phyloP scores from a whole-genome alignment of 495 filamentous ascomycete species.

The Trichodelitschia bisporula region DNA sequence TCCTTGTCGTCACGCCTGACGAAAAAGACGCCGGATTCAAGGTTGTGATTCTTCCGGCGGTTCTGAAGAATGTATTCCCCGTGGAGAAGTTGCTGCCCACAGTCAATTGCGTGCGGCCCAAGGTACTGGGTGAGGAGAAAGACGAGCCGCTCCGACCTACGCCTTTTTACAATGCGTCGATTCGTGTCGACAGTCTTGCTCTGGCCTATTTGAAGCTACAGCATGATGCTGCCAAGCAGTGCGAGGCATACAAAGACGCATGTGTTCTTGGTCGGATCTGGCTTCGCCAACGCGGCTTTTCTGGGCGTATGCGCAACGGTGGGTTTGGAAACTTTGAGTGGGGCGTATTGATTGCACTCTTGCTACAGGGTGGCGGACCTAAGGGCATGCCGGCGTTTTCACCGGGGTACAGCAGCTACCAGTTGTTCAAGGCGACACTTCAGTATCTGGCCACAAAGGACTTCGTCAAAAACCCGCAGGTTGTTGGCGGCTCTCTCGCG shows the following conservation, averaged over 20 bases:
- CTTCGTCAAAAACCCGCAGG: constrained; percentile 31
- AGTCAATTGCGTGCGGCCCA: constrained; percentile 43
- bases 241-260: constrained; percentile 50
- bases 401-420: constrained; percentile 63
- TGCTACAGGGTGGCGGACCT: constrained; percentile 49
- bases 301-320: constrained; percentile 35
- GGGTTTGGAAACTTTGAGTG: constrained; percentile 92
- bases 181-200: constrained; percentile 47
- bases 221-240: constrained; percentile 35
- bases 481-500: constrained; percentile 7
- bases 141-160: constrained; percentile 25
- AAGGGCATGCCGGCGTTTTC: constrained; percentile 47
- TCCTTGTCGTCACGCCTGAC: constrained; percentile 25
- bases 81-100: constrained; percentile 37
- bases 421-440: constrained; percentile 77
- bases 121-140: constrained; percentile 16
- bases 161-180: constrained; percentile 69
- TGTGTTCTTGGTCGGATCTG: constrained; percentile 70
- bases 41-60: constrained; percentile 28
- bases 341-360: constrained; percentile 48
- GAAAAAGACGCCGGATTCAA: background rate
- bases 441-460: constrained; percentile 59
- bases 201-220: constrained; percentile 48
- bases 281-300: constrained; percentile 71
- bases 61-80: constrained; percentile 39